These are phyloP conservation scores for Streptanthus diversifolius DNA, from an alignment of 345 rosid species.

Conservation along the genomic window DNA sequence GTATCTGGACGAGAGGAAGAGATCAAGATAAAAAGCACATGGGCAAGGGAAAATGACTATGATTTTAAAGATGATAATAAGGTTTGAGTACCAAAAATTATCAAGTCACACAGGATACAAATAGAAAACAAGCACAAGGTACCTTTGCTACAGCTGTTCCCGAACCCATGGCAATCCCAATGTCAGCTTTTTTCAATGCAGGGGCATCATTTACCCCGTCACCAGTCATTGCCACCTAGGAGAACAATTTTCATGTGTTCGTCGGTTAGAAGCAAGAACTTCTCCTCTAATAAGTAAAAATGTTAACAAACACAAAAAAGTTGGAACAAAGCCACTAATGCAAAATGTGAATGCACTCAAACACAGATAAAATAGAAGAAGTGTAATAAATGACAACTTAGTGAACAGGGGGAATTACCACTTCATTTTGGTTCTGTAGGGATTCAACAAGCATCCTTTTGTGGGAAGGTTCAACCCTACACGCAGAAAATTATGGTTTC, in stretches of 20 bases:
- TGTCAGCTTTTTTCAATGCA: constrained; percentile 94
- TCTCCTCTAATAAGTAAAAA: neutral
- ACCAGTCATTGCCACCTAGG: constrained; percentile 99
- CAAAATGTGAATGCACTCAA: constrained; percentile 10
- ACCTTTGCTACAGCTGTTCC: constrained; percentile 99
- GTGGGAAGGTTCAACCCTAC: constrained; percentile 97
- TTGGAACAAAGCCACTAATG: neutral
- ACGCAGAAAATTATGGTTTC: constrained; percentile 18
- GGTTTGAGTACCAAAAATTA: neutral
- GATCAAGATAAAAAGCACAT: constrained; percentile 5
- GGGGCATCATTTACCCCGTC: constrained; percentile 99
- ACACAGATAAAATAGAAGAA: neutral
- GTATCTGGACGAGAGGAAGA: neutral
- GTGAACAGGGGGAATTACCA: constrained; percentile 48
- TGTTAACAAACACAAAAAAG: neutral
- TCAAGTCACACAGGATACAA: constrained; percentile 5
- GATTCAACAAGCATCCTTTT: constrained; percentile 99
- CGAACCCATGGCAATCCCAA: constrained; percentile 99
- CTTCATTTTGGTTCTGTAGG: constrained; percentile 94
- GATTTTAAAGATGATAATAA: neutral
- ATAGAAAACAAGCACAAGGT: neutral
- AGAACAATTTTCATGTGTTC: constrained; percentile 13
- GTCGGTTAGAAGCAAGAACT: neutral
- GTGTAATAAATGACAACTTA: constrained; percentile 1
- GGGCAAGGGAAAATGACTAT: neutral